These are phyloP conservation scores for Pisolithus marmoratus DNA, from an alignment of 768 basidiomycete genomes.

Conservation along the genomic window DNA sequence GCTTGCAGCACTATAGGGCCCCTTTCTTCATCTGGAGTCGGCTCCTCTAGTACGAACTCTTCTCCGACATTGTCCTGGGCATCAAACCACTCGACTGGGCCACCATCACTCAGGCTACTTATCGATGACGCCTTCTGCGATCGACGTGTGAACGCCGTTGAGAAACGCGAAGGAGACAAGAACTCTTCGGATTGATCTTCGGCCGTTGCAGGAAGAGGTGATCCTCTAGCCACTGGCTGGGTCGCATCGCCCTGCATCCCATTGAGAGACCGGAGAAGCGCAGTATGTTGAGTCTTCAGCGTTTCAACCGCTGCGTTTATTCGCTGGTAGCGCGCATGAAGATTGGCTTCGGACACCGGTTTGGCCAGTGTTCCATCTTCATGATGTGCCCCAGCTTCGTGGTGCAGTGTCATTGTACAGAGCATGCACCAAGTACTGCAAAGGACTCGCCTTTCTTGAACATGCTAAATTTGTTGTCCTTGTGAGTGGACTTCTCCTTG, in stretches of 20 bases:
- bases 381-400: slow-evolving; percentile 18
- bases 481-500: slow-evolving; percentile 39
- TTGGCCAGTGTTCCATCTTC: slow-evolving; percentile 24
- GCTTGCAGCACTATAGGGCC: slow-evolving; percentile 35
- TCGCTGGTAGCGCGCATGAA: slow-evolving; percentile 33
- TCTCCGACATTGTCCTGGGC: slow-evolving; percentile 45
- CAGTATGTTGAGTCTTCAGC: slow-evolving; percentile 56
- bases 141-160: slow-evolving; percentile 26
- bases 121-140: slow-evolving; percentile 42
- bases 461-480: slow-evolving; percentile 41
- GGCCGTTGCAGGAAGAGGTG: slow-evolving; percentile 38
- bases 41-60: slow-evolving; percentile 60
- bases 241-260: slow-evolving; percentile 25
- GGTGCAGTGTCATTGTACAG: neutral
- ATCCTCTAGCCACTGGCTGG: slow-evolving; percentile 17
- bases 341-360: slow-evolving; percentile 12
- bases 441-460: slow-evolving; percentile 54
- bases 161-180: slow-evolving; percentile 17
- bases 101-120: slow-evolving; percentile 45
- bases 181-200: slow-evolving; percentile 41
- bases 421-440: slow-evolving; percentile 1
- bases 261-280: slow-evolving; percentile 41
- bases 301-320: slow-evolving; percentile 43
- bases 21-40: slow-evolving; percentile 33
- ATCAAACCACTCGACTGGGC: slow-evolving; percentile 67